Evolutionary conservation across 441 rosid species (phyloP), one percentile per base, ranked within the genome.

Genomic region (Erodium moschatum): DNA sequence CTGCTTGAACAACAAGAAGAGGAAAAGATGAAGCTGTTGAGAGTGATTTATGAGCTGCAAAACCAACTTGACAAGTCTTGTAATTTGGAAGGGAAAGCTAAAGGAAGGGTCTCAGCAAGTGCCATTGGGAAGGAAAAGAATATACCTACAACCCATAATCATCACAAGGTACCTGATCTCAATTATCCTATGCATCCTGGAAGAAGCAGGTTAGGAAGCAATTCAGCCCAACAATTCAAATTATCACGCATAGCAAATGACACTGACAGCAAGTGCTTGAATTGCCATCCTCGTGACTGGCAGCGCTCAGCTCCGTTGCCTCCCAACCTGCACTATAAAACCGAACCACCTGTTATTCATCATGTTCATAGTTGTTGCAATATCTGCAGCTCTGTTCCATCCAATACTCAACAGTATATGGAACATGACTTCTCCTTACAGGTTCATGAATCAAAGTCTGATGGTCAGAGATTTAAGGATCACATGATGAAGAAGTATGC

Each of bases 21-120:
- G 20, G 94, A 89, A 67, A 82, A 82, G 81, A 72, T 82, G 79
- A 74, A 80, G 73, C 82, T 89, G 73, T 69, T 87, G 73, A 82
- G 81, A 77, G 80, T 86, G 85, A 79, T 84, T 68, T 62, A 72
- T 79, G 93, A 87, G 75, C 85, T 87, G 76, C 84, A 84, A 78
- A 84, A 82, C 73, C 80, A 82, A 82, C 80, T 88, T 64, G 78
- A 78, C 66, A 84, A 76, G 74, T 69, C 84, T 6, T 40, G 11
- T 6, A 40, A 40, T 6, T 40, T 40, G 44, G 44, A 40, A 66
- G 83, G 71, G 60, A 73, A 69, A 9, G 65, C 72, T 33, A 82
- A 74, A 68, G 82, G 78, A 69, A 73, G 77, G 75, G 75, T 71
- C 56, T 79, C 68, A 60, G 75, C 70, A 68, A 10, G 68, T 12